Conservation (phyloP, 495 filamentous ascomycete genomes). For the Talaromyces thailandensis region DNA sequence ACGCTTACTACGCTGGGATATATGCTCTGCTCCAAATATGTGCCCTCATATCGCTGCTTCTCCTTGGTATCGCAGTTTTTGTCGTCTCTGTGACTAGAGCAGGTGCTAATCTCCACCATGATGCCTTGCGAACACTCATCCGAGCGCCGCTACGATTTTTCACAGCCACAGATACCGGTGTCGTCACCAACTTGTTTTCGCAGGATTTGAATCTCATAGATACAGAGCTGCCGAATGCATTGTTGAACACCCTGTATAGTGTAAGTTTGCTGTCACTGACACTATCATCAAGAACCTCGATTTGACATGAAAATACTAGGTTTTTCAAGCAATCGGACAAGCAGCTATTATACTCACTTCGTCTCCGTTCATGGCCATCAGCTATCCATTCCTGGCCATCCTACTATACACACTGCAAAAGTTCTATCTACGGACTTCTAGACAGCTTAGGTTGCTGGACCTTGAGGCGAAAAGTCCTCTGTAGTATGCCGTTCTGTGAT, state of each 20-base stretch:
- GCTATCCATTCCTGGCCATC: constrained; percentile 37
- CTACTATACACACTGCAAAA: constrained; percentile 46
- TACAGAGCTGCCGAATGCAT: constrained; percentile 37
- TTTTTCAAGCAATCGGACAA: constrained; percentile 23
- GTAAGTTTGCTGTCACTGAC: constrained; percentile 17
- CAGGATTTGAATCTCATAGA: constrained; percentile 55
- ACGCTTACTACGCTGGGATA: constrained; percentile 24
- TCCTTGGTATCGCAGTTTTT: neutral
- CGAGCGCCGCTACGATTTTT: constrained; percentile 39
- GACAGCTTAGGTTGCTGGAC: constrained; percentile 49
- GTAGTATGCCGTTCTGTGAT: constrained; percentile 22
- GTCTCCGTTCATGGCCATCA: constrained; percentile 39
- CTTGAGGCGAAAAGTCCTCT: constrained; percentile 51
- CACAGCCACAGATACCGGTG: constrained; percentile 34
- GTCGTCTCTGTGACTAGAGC: constrained; percentile 3
- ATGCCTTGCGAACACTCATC: constrained; percentile 9
- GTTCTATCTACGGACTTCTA: constrained; percentile 53
- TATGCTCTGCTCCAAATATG: constrained; percentile 20
- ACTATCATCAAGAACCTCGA: neutral
- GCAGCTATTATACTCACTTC: constrained; percentile 39
- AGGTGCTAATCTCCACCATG: constrained; percentile 8
- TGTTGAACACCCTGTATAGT: constrained; percentile 1
- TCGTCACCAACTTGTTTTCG: constrained; percentile 44
- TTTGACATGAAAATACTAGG: neutral
- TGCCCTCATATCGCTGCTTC: constrained; percentile 10